phyloP scores from a whole-genome alignment of 495 filamentous ascomycete genomes.

The Tuber aestivum region DNA sequence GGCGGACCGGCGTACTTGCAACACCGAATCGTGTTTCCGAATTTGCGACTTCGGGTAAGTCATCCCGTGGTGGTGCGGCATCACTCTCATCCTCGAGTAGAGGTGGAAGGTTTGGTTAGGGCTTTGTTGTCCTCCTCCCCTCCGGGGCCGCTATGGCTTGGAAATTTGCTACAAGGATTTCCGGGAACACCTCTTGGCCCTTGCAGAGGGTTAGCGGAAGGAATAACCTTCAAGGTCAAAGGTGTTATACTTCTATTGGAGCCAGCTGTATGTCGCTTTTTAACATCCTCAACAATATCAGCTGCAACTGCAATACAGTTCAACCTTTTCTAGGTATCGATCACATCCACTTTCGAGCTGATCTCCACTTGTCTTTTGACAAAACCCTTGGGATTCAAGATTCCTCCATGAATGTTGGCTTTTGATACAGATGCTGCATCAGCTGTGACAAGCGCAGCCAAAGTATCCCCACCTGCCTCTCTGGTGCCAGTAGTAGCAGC shows the following conservation, averaged over 20 bases:
- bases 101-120: constrained; percentile 11
- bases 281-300: constrained; percentile 63
- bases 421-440: constrained; percentile 25
- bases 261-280: constrained; percentile 50
- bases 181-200: constrained; percentile 61
- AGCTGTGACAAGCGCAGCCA: constrained; percentile 29
- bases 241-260: constrained; percentile 32
- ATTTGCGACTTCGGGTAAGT: constrained; percentile 3
- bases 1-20: constrained; percentile 21
- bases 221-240: constrained; percentile 38
- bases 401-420: constrained; percentile 47
- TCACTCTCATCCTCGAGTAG: constrained; percentile 4
- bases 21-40: constrained; percentile 6
- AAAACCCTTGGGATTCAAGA: constrained; percentile 56
- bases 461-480: constrained; percentile 20
- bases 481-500: constrained; percentile 30
- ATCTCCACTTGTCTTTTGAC: constrained; percentile 64
- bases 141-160: constrained; percentile 74
- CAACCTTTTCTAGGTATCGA: constrained; percentile 74
- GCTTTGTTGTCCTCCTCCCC: constrained; percentile 26
- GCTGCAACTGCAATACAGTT: constrained; percentile 73
- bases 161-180: constrained; percentile 52
- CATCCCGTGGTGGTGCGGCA: constrained; percentile 8
- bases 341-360: constrained; percentile 69
- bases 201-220: constrained; percentile 34